Evolutionary conservation across 2,329 filamentous ascomycete genomes (phyloP).

Genomic region (Ceratocystiopsis brevicomis): DNA sequence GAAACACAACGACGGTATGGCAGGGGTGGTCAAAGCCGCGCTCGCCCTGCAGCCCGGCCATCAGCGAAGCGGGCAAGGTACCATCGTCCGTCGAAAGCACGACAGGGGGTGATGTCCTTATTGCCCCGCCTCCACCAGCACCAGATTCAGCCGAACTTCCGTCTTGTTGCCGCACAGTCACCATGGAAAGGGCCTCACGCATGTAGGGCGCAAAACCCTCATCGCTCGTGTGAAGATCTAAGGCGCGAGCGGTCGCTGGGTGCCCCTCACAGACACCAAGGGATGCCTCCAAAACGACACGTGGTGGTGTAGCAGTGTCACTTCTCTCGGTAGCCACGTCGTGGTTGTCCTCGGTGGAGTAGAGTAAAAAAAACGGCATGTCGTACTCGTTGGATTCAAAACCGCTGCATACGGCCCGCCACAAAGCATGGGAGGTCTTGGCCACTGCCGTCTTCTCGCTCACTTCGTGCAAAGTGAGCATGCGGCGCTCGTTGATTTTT

Average conservation of each 20-base stretch:
- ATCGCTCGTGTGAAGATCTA: constrained; percentile 51
- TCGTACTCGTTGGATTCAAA: constrained; percentile 58
- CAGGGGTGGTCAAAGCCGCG: constrained; percentile 56
- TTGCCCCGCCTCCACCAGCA: too few relatives aligned
- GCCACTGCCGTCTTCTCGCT: constrained; percentile 57
- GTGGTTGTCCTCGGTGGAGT: constrained; percentile 34
- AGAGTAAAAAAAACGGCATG: constrained; percentile 58
- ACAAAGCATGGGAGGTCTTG: constrained; percentile 55
- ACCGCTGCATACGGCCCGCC: constrained; percentile 48
- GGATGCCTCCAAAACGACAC: constrained; percentile 51
- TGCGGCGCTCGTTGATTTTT: constrained; percentile 60
- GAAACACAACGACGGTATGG: constrained; percentile 53
- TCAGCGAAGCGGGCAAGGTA: constrained; percentile 43
- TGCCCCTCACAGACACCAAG: constrained; percentile 51
- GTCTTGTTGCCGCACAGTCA: constrained; percentile 8
- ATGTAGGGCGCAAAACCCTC: constrained; percentile 63
- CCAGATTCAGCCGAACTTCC: too few relatives aligned
- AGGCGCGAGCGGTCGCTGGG: constrained; percentile 33
- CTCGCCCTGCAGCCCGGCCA: constrained; percentile 38
- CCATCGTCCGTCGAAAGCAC: constrained; percentile 47
- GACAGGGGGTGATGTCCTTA: constrained; percentile 26
- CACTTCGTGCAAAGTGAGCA: constrained; percentile 61
- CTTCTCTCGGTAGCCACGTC: constrained; percentile 47
- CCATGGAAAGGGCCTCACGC: constrained; percentile 50
- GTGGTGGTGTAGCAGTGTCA: constrained; percentile 37